Evolutionary conservation across 2,329 filamentous ascomycete genomes (phyloP).

Genomic region (Fusarium beomiforme): DNA sequence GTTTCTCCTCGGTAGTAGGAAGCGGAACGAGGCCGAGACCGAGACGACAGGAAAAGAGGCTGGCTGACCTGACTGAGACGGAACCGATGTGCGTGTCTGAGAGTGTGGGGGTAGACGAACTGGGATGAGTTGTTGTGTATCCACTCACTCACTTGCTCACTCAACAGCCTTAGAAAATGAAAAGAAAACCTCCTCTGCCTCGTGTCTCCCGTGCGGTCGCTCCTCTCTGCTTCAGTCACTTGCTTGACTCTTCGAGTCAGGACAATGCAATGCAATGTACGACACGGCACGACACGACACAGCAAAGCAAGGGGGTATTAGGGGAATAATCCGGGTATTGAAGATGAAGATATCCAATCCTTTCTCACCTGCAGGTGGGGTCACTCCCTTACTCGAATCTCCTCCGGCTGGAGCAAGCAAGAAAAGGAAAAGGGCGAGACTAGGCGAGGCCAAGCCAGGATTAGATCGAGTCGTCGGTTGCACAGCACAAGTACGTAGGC

Average conservation of each 20-base stretch:
- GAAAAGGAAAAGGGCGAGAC: background rate
- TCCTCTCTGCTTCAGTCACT: background rate
- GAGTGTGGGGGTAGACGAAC: slow-evolving; percentile 21
- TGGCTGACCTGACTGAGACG: slow-evolving; percentile 11
- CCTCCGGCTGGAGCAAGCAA: background rate
- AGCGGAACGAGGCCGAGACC: background rate
- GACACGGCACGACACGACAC: background rate
- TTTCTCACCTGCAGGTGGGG: slow-evolving; percentile 3
- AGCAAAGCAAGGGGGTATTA: background rate
- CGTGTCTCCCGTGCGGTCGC: background rate
- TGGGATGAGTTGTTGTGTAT: slow-evolving; percentile 22
- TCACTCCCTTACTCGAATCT: background rate
- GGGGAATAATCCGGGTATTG: background rate
- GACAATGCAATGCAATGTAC: background rate
- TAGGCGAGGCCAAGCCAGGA: slow-evolving; percentile 1
- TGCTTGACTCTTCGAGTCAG: slow-evolving; percentile 9
- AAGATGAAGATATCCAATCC: slow-evolving; percentile 11
- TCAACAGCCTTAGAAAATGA: background rate
- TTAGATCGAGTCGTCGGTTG: slow-evolving; percentile 22
- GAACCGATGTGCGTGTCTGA: slow-evolving; percentile 2
- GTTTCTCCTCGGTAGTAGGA: slow-evolving; percentile 22
- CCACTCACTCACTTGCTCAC: slow-evolving; percentile 22
- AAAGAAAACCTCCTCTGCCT: background rate
- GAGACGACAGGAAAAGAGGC: slow-evolving; percentile 5
- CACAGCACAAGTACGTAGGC: background rate